Percentiles rank a stretch among this genome's conserved stretches.
These are phyloP conservation scores for Rhododendron williamsianum DNA, from an alignment of 148 eudicot species.

Conservation along the genomic window DNA sequence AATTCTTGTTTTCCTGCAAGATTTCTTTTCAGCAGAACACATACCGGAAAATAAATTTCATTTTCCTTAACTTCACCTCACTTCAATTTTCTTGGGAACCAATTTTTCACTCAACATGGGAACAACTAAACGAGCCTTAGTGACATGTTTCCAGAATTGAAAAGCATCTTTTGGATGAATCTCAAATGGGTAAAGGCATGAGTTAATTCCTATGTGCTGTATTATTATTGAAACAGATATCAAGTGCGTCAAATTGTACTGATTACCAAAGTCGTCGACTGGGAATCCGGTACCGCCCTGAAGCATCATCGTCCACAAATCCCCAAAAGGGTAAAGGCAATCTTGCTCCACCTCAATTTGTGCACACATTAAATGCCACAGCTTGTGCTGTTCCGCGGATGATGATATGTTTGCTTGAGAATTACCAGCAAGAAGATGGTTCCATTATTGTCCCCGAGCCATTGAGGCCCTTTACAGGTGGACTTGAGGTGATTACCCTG, in stretches of 20 bases:
- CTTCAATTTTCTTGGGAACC: too few species aligned
- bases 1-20: too few species aligned
- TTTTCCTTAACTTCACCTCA: too few species aligned
- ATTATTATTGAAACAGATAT: conserved; percentile 45
- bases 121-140: background rate
- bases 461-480: conserved; percentile 85
- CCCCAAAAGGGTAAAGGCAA: conserved; percentile 56
- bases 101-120: too few species aligned
- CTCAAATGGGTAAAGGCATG: background rate
- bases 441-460: conserved; percentile 66
- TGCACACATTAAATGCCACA: conserved; percentile 90
- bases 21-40: too few species aligned
- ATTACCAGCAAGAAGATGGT: conserved; percentile 86
- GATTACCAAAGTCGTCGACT: conserved; percentile 87
- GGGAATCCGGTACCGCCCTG: conserved; percentile 82
- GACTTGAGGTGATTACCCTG: conserved; percentile 43
- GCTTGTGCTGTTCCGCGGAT: conserved; percentile 95
- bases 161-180: background rate
- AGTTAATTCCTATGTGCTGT: background rate
- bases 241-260: conserved; percentile 94
- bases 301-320: conserved; percentile 30
- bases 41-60: too few species aligned
- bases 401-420: conserved; percentile 90
- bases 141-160: background rate
- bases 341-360: conserved; percentile 53